Evolutionary conservation across 192 early-diverging fungal species (phyloP).

Genomic region (Diversispora epigaea): DNA sequence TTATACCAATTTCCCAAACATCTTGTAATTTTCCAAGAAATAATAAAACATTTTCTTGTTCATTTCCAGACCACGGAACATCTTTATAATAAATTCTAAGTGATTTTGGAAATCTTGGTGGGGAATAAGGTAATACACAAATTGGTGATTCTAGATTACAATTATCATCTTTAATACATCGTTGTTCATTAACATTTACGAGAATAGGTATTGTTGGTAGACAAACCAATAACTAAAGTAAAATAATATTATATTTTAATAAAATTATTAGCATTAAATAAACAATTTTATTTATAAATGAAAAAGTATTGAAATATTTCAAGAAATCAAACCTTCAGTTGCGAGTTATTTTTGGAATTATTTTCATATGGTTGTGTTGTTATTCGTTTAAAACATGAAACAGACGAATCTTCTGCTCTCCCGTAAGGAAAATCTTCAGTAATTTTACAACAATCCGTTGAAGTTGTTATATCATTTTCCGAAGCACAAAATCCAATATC

Average conservation of each 20-base stretch:
- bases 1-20: constrained; percentile 66
- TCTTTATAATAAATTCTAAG: constrained; percentile 55
- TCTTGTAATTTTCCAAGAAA: constrained; percentile 69
- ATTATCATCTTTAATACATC: constrained; percentile 44
- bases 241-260: too few relatives aligned
- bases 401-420: constrained; percentile 38
- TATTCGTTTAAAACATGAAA: constrained; percentile 52
- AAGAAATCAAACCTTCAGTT: constrained; percentile 23
- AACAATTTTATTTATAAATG: too few relatives aligned
- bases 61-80: constrained; percentile 39
- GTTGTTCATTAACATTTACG: constrained; percentile 26
- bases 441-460: constrained; percentile 60
- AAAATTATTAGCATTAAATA: too few relatives aligned
- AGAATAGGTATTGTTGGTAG: constrained; percentile 47
- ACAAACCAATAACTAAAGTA: constrained; percentile 25
- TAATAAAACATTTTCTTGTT: constrained; percentile 49
- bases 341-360: neutral
- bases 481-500: constrained; percentile 38
- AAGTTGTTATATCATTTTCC: constrained; percentile 27
- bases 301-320: neutral
- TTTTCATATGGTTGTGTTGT: too few relatives aligned
- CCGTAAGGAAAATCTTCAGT: constrained; percentile 55
- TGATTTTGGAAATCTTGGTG: constrained; percentile 44
- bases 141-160: constrained; percentile 32
- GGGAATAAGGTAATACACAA: constrained; percentile 61